phyloP scores from a whole-genome alignment of 164 flowering plant species.

The Piper betle region DNA sequence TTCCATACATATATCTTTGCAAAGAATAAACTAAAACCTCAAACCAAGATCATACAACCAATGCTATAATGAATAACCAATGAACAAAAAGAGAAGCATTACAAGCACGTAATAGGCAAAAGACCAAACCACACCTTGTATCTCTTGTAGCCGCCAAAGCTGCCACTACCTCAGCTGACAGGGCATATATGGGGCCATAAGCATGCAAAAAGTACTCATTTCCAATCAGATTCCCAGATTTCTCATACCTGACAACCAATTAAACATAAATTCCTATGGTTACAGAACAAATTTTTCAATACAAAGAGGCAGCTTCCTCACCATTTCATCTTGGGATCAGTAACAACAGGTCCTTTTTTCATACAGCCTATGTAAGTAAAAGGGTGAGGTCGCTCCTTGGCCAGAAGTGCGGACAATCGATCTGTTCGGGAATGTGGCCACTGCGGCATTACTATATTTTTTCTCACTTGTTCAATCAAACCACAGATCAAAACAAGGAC shows the following conservation, averaged over 20 bases:
- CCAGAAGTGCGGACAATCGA: conserved; percentile 61
- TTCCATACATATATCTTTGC: background rate
- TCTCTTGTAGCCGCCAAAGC: conserved; percentile 32
- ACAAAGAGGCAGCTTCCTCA: conserved; percentile 4
- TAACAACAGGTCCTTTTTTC: conserved; percentile 70
- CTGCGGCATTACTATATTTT: background rate
- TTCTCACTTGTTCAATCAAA: background rate
- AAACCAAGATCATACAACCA: background rate
- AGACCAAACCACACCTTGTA: conserved; percentile 25
- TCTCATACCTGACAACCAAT: conserved; percentile 36
- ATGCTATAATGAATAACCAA: background rate
- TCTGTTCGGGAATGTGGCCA: conserved; percentile 23
- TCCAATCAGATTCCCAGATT: conserved; percentile 37
- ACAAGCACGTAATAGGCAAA: background rate
- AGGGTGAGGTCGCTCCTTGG: conserved; percentile 48
- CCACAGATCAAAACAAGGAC: background rate
- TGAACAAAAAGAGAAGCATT: background rate
- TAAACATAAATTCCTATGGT: conserved; percentile 5
- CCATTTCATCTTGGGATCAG: conserved; percentile 73
- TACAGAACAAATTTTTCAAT: background rate
- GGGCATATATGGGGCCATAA: conserved; percentile 60
- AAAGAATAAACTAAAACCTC: background rate
- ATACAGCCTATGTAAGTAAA: conserved; percentile 73
- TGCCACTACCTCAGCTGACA: conserved; percentile 54
- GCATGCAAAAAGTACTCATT: conserved; percentile 60